phyloP scores from a whole-genome alignment of 352 stramenopile species.

The Phytophthora parvispora region DNA sequence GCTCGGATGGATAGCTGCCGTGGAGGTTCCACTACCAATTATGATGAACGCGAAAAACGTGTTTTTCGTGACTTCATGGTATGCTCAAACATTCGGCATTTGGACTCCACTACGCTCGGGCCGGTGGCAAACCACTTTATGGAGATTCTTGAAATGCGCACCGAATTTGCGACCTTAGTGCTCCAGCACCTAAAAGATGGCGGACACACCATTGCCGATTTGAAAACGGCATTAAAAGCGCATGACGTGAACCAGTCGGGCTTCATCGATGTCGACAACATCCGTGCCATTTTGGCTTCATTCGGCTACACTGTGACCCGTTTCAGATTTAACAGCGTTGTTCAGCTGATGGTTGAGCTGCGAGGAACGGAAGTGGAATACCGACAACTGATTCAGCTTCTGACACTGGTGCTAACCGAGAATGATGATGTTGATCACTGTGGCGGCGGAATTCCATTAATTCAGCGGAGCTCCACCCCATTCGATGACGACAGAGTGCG shows the following conservation, averaged over 20 bases:
- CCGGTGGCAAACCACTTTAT: constrained; percentile 68
- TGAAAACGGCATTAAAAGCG: constrained; percentile 33
- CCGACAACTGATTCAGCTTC: constrained; percentile 49
- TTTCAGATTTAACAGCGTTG: constrained; percentile 69
- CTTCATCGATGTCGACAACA: constrained; percentile 47
- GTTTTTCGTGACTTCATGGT: constrained; percentile 72
- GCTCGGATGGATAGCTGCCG: constrained; percentile 30
- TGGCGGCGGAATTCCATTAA: no score
- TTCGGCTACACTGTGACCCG: constrained; percentile 62
- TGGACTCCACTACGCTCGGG: constrained; percentile 54
- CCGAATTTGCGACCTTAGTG: constrained; percentile 51
- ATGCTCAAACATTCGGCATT: constrained; percentile 53
- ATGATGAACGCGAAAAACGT: constrained; percentile 61
- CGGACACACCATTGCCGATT: constrained; percentile 26
- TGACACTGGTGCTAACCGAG: constrained; percentile 4
- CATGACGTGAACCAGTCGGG: constrained; percentile 37
- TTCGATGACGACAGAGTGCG: no score
- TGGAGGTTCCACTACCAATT: constrained; percentile 48
- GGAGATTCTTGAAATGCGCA: constrained; percentile 61
- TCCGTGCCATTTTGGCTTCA: constrained; percentile 44
- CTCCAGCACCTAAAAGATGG: constrained; percentile 27
- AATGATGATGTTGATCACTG: no score
- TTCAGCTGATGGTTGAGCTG: constrained; percentile 61
- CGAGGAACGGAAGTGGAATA: constrained; percentile 55
- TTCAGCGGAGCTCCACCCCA: no score